Evolutionary conservation across 169 alveolate species (phyloP).

Genomic region (Plasmodium berghei): DNA sequence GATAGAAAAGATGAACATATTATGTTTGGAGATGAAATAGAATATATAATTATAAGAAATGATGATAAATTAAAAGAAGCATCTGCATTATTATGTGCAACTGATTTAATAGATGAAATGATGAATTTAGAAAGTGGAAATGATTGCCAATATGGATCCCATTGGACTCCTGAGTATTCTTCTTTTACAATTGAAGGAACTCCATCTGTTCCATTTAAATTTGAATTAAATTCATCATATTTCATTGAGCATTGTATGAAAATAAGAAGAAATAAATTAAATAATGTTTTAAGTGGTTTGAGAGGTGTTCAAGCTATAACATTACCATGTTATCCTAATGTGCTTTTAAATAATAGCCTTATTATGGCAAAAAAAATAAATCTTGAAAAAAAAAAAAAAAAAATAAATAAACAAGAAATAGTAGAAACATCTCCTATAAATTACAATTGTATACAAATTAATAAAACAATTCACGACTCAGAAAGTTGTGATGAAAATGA

Average conservation of each 20-base stretch:
- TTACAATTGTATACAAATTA: background rate
- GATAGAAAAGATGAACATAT: conserved; percentile 76
- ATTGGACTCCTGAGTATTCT: conserved; percentile 84
- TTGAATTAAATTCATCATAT: conserved; percentile 72
- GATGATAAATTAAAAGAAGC: conserved; percentile 65
- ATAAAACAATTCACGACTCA: background rate
- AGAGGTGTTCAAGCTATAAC: conserved; percentile 69
- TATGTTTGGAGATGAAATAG: conserved; percentile 83
- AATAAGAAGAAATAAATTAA: conserved; percentile 67
- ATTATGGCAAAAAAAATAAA: conserved; percentile 54
- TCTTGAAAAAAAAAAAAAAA: conserved; percentile 28
- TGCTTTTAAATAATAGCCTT: conserved; percentile 66
- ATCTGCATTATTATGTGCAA: conserved; percentile 78
- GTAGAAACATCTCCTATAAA: conserved; percentile 12
- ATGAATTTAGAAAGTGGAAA: conserved; percentile 49
- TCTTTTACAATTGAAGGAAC: conserved; percentile 84
- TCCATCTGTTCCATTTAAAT: conserved; percentile 81
- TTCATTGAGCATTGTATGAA: conserved; percentile 61
- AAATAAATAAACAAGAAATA: background rate
- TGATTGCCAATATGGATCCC: conserved; percentile 63
- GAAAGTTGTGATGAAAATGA: background rate
- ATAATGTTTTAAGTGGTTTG: conserved; percentile 58
- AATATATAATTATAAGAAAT: conserved; percentile 72
- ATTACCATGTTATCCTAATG: conserved; percentile 74
- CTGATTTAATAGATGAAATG: conserved; percentile 78